Evolutionary conservation across 805 yeast genomes (phyloP).

Genomic region (Wickerhamomyces xylosicus): DNA sequence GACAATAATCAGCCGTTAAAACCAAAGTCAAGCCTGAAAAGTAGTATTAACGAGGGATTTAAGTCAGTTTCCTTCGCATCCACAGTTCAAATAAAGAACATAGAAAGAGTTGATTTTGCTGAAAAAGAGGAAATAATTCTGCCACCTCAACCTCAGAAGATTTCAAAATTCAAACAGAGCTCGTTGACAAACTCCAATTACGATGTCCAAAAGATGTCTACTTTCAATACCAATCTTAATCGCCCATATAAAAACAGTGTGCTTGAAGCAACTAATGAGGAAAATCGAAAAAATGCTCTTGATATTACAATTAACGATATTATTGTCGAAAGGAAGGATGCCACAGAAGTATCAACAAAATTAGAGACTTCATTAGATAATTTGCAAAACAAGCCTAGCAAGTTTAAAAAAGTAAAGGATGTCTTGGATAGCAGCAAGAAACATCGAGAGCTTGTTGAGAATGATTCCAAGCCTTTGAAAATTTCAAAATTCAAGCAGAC

Average conservation of each 20-base stretch:
- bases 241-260: not conserved
- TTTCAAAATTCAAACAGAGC: conserved; percentile 20
- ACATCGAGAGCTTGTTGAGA: conserved; percentile 3
- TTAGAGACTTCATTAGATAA: too few species aligned
- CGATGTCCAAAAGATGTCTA: not conserved
- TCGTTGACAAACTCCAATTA: not conserved
- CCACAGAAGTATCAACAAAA: too few species aligned
- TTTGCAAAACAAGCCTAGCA: too few species aligned
- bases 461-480: not conserved
- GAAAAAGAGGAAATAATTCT: not conserved
- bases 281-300: too few species aligned
- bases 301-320: not conserved
- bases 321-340: not conserved
- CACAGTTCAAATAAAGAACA: conserved; percentile 44
- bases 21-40: conserved; percentile 2
- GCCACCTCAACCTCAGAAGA: conserved; percentile 5
- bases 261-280: too few species aligned
- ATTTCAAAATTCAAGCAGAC: not conserved
- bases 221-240: not conserved
- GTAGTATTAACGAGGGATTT: conserved; percentile 12
- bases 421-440: conserved; percentile 1
- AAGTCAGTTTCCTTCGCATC: conserved; percentile 46
- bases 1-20: too few species aligned
- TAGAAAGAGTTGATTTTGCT: conserved; percentile 28
- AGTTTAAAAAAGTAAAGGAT: too few species aligned